Conservation (phyloP, 192 early-diverging fungal genomes). For the Coemansia sp. region DNA sequence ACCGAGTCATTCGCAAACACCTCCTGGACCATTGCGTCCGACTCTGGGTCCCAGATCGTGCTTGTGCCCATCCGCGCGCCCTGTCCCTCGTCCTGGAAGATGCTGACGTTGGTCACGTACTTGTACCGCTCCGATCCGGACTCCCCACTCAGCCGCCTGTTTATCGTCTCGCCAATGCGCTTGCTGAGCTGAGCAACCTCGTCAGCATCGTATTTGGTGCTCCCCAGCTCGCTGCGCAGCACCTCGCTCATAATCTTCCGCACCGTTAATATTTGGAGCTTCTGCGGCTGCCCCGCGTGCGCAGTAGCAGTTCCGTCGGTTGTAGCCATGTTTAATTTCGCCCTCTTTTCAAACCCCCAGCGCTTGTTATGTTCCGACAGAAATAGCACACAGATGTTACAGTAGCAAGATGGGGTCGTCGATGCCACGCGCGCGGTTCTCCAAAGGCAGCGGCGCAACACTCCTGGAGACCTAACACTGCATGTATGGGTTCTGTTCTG, state of each 20-base stretch:
- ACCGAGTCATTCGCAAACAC: constrained; percentile 20
- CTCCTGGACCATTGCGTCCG: constrained; percentile 28
- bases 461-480: not conserved
- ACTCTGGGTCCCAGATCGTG: constrained; percentile 28
- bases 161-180: constrained; percentile 27
- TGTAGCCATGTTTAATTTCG: not conserved
- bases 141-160: constrained; percentile 18
- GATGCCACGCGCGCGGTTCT: no score
- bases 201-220: constrained; percentile 20
- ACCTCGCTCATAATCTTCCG: constrained; percentile 19
- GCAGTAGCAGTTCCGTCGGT: constrained; percentile 3
- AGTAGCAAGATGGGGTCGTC: not conserved
- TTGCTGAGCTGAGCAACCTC: constrained; percentile 17
- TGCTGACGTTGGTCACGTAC: constrained; percentile 32
- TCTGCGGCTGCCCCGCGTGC: constrained; percentile 23
- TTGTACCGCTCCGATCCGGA: constrained; percentile 44
- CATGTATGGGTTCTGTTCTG: not conserved
- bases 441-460: no score
- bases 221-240: constrained; percentile 25
- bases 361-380: not conserved
- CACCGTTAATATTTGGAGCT: constrained; percentile 23
- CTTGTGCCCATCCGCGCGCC: constrained; percentile 37
- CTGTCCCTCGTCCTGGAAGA: constrained; percentile 38
- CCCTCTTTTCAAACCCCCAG: no score
- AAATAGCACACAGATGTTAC: not conserved